Percentiles rank a stretch among this genome's conserved stretches.
Evolutionary conservation across 1,284 basidiomycete species (phyloP).

Genomic region (Puccinia coronata): DNA sequence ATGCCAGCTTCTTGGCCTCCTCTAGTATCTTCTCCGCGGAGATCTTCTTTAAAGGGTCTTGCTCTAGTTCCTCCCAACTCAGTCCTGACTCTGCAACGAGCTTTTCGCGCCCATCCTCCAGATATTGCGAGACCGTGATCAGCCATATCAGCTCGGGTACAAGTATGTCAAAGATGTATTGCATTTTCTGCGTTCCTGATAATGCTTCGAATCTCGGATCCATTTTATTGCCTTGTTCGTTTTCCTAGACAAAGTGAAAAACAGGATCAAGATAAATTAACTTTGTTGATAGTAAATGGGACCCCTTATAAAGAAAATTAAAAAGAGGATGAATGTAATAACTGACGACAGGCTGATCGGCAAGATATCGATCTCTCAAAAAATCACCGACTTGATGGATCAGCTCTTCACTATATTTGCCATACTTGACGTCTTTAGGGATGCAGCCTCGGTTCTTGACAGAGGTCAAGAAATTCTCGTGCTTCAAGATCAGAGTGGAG

Average conservation of each 20-base stretch:
- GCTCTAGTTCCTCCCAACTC: not conserved
- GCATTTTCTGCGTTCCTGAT: conserved; percentile 29
- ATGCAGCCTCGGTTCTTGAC: conserved; percentile 10
- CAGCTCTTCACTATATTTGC: conserved; percentile 34
- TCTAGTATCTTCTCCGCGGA: conserved; percentile 11
- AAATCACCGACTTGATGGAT: conserved; percentile 29
- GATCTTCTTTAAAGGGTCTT: not conserved
- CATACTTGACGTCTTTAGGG: conserved; percentile 41
- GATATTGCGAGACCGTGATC: conserved; percentile 25
- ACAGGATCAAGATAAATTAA: not conserved
- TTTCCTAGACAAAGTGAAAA: not conserved
- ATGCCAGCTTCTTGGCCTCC: conserved; percentile 25
- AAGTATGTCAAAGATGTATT: conserved; percentile 46
- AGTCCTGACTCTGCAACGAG: not conserved
- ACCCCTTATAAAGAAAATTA: not conserved
- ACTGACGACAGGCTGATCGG: not conserved
- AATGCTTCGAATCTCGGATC: conserved; percentile 35
- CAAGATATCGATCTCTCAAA: conserved; percentile 30
- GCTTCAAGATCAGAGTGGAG: conserved; percentile 7
- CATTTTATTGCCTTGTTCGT: not conserved
- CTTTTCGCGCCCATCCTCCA: conserved; percentile 4
- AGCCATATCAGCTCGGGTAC: conserved; percentile 43
- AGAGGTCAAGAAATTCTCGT: conserved; percentile 20
- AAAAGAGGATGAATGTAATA: too few relatives aligned
- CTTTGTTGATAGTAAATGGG: too few relatives aligned